Base-by-base conservation (phyloP, 768 basidiomycete genomes). In the Erythrobasidium yunnanense region DNA sequence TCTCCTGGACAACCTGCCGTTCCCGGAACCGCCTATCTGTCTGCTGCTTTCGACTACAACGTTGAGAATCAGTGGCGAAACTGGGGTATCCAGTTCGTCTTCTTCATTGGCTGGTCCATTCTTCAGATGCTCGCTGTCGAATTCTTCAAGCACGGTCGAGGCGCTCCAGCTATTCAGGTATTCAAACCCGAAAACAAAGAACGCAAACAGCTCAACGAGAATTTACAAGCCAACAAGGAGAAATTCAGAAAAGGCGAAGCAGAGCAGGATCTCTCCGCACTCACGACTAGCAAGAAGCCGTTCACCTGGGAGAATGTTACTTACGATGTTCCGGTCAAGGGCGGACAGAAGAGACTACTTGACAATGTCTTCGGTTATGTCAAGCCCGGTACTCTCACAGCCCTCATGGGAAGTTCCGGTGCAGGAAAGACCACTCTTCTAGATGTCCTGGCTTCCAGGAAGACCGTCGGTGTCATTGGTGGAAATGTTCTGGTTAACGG, bases 371-470 rank as follows among this genome's bases (percentile, higher is more conserved):
- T 67, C 25, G 72, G 72, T 0, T 70, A 67, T 54, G 70, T 73
- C 68, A 69, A 68, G 55, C 90, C 88, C 0, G 89, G 90, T 3
- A 88, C 84, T 75, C 83, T 49, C 68, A 90, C 89, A 0, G 90
- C 88, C 0, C 80, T 92, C 8, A 89, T 92, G 88, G 89, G 89
- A 67, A 85, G 85, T 15, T 85, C 84, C 66, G 87, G 87, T 56
- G 87, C 87, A 46, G 85, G 84, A 77, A 73, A 71, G 78, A 78
- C 53, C 1, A 65, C 66, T 4, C 87, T 86, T 0, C 86, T 86
- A 54, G 71, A 89, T 85, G 88, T 89, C 81, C 62, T 84, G 77
- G 77, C 82, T 74, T 49, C 80, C 77, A 56, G 76, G 68, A 81
- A 86, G 66, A 76, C 56, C 75, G 79, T 89, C 84, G 30, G 91